Conservation (phyloP, 164 flowering plant genomes). For the Chloranthus sessilifolius region DNA sequence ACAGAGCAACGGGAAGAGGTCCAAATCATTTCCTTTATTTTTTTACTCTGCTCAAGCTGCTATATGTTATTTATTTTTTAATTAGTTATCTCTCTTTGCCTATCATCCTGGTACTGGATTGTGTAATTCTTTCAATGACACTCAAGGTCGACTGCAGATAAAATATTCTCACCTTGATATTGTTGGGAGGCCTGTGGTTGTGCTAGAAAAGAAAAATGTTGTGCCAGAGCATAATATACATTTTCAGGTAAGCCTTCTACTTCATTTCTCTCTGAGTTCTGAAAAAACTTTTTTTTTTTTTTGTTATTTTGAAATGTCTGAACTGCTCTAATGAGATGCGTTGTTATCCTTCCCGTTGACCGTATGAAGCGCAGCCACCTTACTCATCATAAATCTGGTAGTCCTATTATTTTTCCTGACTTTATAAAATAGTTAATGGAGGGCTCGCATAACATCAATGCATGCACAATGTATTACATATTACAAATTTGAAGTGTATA, state of each 20-base stretch:
- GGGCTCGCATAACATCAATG: too few relatives aligned
- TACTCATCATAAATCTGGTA: too few relatives aligned
- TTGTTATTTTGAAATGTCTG: too few relatives aligned
- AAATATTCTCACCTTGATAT: constrained; percentile 83
- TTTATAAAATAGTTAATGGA: too few relatives aligned
- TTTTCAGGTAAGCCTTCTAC: constrained; percentile 60
- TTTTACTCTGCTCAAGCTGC: constrained; percentile 1
- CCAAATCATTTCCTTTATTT: neutral
- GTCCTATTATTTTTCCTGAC: too few relatives aligned
- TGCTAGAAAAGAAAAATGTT: constrained; percentile 66
- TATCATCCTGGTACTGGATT: neutral
- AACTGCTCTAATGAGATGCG: too few relatives aligned
- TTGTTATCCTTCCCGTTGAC: too few relatives aligned
- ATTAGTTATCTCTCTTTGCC: neutral
- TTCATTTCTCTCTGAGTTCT: too few relatives aligned
- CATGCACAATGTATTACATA: too few relatives aligned
- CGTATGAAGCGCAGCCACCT: too few relatives aligned
- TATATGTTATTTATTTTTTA: neutral
- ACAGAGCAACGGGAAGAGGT: constrained; percentile 77
- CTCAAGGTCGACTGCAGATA: constrained; percentile 36
- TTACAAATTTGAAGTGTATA: too few relatives aligned
- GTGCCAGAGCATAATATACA: constrained; percentile 83
- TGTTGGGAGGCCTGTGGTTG: constrained; percentile 83
- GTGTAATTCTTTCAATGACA: constrained; percentile 4
- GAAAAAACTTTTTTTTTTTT: too few relatives aligned